Percentiles rank a stretch among this genome's conserved stretches.
Evolutionary conservation across 495 filamentous ascomycete genomes (phyloP).

Genomic region (Parmelia sp.): DNA sequence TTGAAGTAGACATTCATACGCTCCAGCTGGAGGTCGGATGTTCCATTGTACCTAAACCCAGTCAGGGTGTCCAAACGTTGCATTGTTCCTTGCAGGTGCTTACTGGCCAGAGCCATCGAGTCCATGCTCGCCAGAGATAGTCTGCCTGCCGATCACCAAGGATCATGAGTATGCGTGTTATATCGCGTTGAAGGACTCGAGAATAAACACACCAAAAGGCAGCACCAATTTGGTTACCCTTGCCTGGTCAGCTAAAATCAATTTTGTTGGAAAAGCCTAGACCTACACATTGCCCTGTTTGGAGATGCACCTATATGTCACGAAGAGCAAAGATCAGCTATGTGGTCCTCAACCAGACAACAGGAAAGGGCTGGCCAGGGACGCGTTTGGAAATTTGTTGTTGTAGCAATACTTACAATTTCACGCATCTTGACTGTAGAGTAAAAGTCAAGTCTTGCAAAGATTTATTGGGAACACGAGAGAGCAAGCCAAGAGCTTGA

Average conservation of each 20-base stretch:
- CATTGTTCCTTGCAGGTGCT: slow-evolving; percentile 35
- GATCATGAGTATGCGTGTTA: slow-evolving; percentile 19
- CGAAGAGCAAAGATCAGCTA: slow-evolving; percentile 33
- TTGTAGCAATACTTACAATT: slow-evolving; percentile 62
- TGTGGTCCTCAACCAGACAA: slow-evolving; percentile 33
- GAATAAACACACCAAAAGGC: slow-evolving; percentile 78
- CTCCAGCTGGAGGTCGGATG: slow-evolving; percentile 97
- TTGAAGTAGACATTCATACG: slow-evolving; percentile 99
- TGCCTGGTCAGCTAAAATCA: slow-evolving; percentile 20
- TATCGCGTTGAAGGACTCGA: slow-evolving; percentile 15
- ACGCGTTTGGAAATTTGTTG: slow-evolving; percentile 27
- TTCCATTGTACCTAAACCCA: slow-evolving; percentile 77
- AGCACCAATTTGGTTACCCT: slow-evolving; percentile 99
- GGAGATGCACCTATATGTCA: slow-evolving; percentile 78
- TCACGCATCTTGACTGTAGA: slow-evolving; percentile 70
- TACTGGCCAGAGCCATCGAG: slow-evolving; percentile 92
- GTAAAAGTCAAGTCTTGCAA: neutral
- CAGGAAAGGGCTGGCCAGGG: slow-evolving; percentile 25
- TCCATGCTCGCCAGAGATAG: slow-evolving; percentile 97
- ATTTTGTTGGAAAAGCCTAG: slow-evolving; percentile 13
- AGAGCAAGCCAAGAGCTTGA: slow-evolving; percentile 3
- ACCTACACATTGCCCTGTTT: slow-evolving; percentile 97
- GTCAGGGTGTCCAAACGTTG: slow-evolving; percentile 17
- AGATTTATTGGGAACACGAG: neutral
- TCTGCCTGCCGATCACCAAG: slow-evolving; percentile 60